These are phyloP conservation scores for Aspergillus sp. DNA, from an alignment of 2,329 filamentous ascomycete species.

Conservation along the genomic window DNA sequence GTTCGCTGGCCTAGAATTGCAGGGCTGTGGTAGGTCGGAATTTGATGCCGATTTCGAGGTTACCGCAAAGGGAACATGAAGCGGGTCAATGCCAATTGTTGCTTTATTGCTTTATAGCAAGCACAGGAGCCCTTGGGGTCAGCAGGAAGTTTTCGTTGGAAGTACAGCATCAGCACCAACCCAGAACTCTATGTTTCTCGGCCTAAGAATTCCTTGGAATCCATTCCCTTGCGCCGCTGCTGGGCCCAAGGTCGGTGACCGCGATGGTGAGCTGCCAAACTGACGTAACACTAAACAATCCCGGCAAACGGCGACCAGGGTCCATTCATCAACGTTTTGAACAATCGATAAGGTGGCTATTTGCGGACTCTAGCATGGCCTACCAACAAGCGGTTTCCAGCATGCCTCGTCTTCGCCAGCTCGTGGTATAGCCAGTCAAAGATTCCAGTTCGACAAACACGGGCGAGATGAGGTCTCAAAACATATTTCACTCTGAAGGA, in stretches of 20 bases:
- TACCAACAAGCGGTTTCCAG: not conserved
- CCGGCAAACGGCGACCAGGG: not conserved
- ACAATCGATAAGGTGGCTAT: not conserved
- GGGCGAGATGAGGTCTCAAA: not conserved
- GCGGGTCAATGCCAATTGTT: slow-evolving; percentile 1
- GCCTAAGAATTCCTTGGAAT: not conserved
- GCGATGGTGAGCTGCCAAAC: not conserved
- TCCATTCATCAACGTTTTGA: not conserved
- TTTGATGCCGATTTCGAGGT: not conserved
- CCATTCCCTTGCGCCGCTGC: not conserved
- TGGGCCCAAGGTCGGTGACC: not conserved
- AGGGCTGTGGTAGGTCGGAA: slow-evolving; percentile 14
- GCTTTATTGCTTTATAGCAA: slow-evolving; percentile 8
- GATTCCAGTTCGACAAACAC: not conserved
- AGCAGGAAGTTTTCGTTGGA: not conserved
- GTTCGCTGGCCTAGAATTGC: slow-evolving; percentile 3
- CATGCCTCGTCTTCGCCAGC: not conserved
- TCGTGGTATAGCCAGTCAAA: not conserved
- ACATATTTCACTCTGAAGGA: not conserved
- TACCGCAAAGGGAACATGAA: slow-evolving; percentile 1
- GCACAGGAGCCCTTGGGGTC: slow-evolving; percentile 2
- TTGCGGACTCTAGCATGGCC: not conserved
- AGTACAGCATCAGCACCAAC: not conserved
- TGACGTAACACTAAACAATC: not conserved
- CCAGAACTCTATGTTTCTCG: not conserved